Evolutionary conservation across 208 protist genomes (phyloP).

Genomic region (Acanthamoeba castellanii): DNA sequence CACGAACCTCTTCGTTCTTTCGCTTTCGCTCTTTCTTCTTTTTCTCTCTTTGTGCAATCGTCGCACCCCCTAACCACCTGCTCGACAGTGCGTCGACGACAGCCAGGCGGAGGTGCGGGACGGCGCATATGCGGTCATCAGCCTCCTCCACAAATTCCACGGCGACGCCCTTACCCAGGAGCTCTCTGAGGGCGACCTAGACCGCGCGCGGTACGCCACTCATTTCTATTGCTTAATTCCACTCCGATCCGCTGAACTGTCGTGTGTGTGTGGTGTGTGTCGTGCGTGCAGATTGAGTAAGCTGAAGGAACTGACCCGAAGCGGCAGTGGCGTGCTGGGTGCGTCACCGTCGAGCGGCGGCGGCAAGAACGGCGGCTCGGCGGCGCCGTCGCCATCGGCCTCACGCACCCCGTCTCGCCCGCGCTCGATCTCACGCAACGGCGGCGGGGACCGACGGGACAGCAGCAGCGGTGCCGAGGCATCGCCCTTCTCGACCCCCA

Average conservation of each 20-base stretch:
- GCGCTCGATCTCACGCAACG: background rate
- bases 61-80: too few relatives aligned
- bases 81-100: slow-evolving; percentile 52
- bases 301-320: background rate
- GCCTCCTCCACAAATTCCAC: slow-evolving; percentile 2
- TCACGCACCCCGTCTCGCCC: background rate
- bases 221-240: too few relatives aligned
- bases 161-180: slow-evolving; percentile 40
- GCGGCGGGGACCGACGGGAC: background rate
- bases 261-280: too few relatives aligned
- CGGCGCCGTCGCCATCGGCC: background rate
- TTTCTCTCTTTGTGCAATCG: too few relatives aligned
- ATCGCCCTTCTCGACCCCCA: background rate
- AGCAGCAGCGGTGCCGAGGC: background rate
- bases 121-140: slow-evolving; percentile 14
- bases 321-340: background rate
- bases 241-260: too few relatives aligned
- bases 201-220: background rate
- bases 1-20: background rate
- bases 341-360: background rate
- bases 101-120: slow-evolving; percentile 67
- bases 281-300: background rate
- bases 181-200: slow-evolving; percentile 18
- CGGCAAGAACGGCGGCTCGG: background rate
- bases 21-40: background rate